These are phyloP conservation scores for Hypomontagnella monticulosa DNA, from an alignment of 495 filamentous ascomycete genomes.

Conservation along the genomic window DNA sequence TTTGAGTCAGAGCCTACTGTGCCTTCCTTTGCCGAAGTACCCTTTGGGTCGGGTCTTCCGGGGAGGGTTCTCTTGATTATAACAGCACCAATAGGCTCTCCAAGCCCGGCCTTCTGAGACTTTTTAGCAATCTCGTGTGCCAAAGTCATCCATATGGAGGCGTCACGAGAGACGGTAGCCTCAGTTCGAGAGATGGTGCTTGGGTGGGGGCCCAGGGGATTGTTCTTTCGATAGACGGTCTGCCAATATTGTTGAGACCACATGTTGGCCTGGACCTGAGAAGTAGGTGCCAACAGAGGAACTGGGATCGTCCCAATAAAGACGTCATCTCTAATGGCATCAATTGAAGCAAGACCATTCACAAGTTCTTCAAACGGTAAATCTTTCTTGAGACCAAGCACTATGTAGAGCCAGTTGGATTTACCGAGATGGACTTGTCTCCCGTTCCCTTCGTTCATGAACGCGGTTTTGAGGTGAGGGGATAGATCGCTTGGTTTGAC, in stretches of 20 bases:
- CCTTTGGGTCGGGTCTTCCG: conserved; percentile 48
- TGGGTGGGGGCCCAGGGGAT: conserved; percentile 79
- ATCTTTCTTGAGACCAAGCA: conserved; percentile 54
- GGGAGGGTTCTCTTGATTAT: conserved; percentile 68
- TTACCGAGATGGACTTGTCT: conserved; percentile 57
- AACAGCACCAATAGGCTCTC: conserved; percentile 81
- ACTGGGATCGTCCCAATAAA: conserved; percentile 66
- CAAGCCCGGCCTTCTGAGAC: conserved; percentile 63
- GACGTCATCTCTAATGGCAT: conserved; percentile 57
- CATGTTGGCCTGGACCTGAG: conserved; percentile 73
- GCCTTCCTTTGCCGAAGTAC: conserved; percentile 37
- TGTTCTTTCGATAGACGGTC: conserved; percentile 82
- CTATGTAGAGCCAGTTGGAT: conserved; percentile 59
- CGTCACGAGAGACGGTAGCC: conserved; percentile 66
- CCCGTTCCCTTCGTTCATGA: conserved; percentile 57
- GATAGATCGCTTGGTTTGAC: conserved; percentile 77
- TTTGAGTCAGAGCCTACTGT: conserved; percentile 29
- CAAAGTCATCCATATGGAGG: conserved; percentile 71
- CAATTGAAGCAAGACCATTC: conserved; percentile 44
- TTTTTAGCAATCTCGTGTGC: conserved; percentile 71
- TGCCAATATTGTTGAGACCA: conserved; percentile 90
- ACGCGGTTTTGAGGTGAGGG: conserved; percentile 56
- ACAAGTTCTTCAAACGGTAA: conserved; percentile 53
- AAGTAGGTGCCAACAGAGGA: conserved; percentile 79
- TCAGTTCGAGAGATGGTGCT: conserved; percentile 64